These are phyloP conservation scores for Elongisporangium anandrum DNA, from an alignment of 352 stramenopile species.

Conservation along the genomic window DNA sequence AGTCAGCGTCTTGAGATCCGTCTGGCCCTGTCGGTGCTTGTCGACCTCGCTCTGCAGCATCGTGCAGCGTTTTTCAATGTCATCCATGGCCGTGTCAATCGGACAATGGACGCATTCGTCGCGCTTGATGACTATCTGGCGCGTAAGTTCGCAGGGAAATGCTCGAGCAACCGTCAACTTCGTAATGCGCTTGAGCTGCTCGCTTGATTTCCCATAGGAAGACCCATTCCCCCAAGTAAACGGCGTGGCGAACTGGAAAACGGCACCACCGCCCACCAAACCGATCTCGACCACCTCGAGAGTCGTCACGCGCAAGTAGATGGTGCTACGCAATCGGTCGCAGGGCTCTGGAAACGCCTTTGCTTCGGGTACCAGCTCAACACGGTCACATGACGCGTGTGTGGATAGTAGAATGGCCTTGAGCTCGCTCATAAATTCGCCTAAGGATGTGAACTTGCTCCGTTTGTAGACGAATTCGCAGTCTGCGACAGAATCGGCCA, in stretches of 20 bases:
- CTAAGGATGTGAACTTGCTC: constrained; percentile 56
- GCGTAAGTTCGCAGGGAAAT: constrained; percentile 51
- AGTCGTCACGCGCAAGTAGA: constrained; percentile 49
- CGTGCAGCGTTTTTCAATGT: constrained; percentile 59
- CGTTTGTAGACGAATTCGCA: constrained; percentile 77
- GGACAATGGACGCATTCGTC: constrained; percentile 52
- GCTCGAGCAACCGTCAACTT: constrained; percentile 28
- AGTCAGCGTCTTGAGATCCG: constrained; percentile 70
- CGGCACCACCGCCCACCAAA: constrained; percentile 6
- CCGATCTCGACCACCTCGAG: constrained; percentile 8
- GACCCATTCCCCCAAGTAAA: constrained; percentile 34
- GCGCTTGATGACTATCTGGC: constrained; percentile 33
- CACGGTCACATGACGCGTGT: constrained; percentile 48
- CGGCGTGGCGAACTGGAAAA: constrained; percentile 48
- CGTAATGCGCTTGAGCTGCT: constrained; percentile 73
- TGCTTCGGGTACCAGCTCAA: constrained; percentile 51
- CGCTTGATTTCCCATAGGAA: constrained; percentile 53
- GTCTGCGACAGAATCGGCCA: constrained; percentile 29
- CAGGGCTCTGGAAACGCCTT: constrained; percentile 33
- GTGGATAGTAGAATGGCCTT: constrained; percentile 48
- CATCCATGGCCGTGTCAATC: constrained; percentile 74
- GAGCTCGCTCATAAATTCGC: constrained; percentile 62
- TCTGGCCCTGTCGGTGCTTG: constrained; percentile 38
- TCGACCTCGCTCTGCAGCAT: constrained; percentile 50
- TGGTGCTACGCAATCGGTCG: constrained; percentile 39